Base-by-base conservation (phyloP, 768 basidiomycete species). In the Pleurotus citrinopileatus region DNA sequence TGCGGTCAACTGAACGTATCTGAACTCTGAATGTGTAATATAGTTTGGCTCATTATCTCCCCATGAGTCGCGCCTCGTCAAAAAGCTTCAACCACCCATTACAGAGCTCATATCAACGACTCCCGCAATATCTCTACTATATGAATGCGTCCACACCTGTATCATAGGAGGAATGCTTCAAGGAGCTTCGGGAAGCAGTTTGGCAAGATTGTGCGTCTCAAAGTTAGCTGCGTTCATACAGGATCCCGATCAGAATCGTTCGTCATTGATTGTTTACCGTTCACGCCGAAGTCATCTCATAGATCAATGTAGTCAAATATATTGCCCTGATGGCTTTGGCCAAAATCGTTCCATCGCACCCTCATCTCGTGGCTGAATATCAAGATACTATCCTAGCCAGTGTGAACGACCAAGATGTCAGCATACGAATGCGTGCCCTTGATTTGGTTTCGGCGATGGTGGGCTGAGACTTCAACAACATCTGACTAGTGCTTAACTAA, bases 71-170 rank as follows among this genome's bases (percentile, higher is more conserved):
- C 87, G 97, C 17, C 75, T 99, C 28, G 94, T 97, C 56, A 91
- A 88, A 71, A 99, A 99, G 70, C 79, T 98, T 27, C 87, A 95
- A 57, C 86, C 89, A 6, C 97, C 95, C 1, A 90, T 99, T 56
- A 97, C 94, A 0, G 90, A 95, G 55, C 83, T 99, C 52, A 99
- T 99, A 53, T 89, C 92, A 0, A 97, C 91, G 0, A 98, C 97
- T 0, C 85, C 91, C 2, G 97, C 97, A 0, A 95, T 98, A 34
- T 98, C 95, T 20, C 75, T 99, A 20, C 73, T 99, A 12, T 99
- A 98, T 66, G 97, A 99, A 73, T 99, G 97, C 68, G 96, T 99
- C 0, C 90, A 94, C 61, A 98, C 97, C 0, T 98, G 94, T 62
- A 98, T 99, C 60, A 93, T 93, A 9, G 96, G 97, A 7, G 94